phyloP scores from a whole-genome alignment of 192 early-diverging fungal species.

The Coemansia sp. region DNA sequence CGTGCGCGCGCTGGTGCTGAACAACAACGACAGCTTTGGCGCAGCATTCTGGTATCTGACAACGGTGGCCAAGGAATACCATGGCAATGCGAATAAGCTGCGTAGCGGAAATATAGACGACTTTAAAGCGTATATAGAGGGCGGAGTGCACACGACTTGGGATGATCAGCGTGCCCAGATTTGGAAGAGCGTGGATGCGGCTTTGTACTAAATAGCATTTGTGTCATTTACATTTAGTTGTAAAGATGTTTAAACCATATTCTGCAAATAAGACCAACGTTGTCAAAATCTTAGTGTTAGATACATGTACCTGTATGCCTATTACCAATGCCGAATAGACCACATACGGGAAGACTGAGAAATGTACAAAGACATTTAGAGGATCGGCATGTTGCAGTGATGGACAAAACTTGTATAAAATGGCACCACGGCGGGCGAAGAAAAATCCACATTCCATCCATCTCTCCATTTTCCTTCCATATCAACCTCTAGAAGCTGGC shows the following conservation, averaged over 20 bases:
- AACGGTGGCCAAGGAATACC: conserved; percentile 15
- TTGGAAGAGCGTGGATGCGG: conserved; percentile 30
- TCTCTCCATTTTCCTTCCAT: background rate
- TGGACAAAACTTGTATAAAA: background rate
- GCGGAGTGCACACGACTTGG: conserved; percentile 35
- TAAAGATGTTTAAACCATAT: no score
- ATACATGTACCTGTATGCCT: no score
- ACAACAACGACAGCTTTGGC: conserved; percentile 52
- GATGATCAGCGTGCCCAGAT: conserved; percentile 22
- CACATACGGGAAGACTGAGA: background rate
- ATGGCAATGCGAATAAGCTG: conserved; percentile 22
- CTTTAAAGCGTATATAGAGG: conserved; percentile 43
- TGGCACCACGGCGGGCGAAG: background rate
- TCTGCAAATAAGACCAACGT: no score
- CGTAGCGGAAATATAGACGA: conserved; percentile 35
- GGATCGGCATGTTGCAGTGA: background rate
- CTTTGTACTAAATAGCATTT: background rate
- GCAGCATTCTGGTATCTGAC: conserved; percentile 49
- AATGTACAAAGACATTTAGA: background rate
- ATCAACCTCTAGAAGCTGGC: background rate
- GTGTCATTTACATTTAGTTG: no score
- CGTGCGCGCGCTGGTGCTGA: conserved; percentile 34
- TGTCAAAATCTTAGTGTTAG: no score
- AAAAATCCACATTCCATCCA: background rate
- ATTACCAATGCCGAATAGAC: no score